phyloP scores from a whole-genome alignment of 768 basidiomycete genomes.

The Porpolomopsis calyptriformis region DNA sequence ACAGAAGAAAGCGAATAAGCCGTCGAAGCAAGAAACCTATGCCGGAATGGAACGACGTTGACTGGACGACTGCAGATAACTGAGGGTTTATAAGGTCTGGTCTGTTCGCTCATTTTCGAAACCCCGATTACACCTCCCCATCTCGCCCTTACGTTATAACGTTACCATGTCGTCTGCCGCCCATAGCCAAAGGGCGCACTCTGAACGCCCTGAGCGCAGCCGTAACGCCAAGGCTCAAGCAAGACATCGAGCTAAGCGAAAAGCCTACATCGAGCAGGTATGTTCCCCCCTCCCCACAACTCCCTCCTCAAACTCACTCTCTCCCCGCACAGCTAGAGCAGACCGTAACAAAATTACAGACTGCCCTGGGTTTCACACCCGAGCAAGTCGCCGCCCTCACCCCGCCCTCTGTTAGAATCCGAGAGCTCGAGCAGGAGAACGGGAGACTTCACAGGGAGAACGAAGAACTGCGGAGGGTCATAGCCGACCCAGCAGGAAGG shows the following conservation, averaged over 20 bases:
- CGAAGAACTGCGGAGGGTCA: slow-evolving; percentile 60
- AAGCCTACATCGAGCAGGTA: slow-evolving; percentile 88
- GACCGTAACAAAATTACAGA: slow-evolving; percentile 77
- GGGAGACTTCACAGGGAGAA: slow-evolving; percentile 58
- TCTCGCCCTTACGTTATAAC: slow-evolving; percentile 42
- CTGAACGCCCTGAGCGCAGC: slow-evolving; percentile 71
- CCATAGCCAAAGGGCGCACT: slow-evolving; percentile 36
- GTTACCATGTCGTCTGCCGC: slow-evolving; percentile 48
- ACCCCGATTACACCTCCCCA: slow-evolving; percentile 32
- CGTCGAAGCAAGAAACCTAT: slow-evolving; percentile 17
- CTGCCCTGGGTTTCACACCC: slow-evolving; percentile 57
- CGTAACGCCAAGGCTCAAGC: slow-evolving; percentile 86
- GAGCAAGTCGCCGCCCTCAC: slow-evolving; percentile 69
- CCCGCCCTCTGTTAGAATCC: slow-evolving; percentile 62
- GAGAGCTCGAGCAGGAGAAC: slow-evolving; percentile 78
- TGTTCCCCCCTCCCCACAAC: slow-evolving; percentile 11
- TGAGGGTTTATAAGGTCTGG: slow-evolving; percentile 8
- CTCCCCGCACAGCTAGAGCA: slow-evolving; percentile 53
- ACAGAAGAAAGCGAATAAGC: slow-evolving; percentile 40
- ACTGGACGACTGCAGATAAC: background rate
- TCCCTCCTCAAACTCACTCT: background rate
- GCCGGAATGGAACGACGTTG: slow-evolving; percentile 3
- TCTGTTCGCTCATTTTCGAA: slow-evolving; percentile 5
- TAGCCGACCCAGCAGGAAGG: slow-evolving; percentile 36
- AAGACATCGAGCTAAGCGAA: slow-evolving; percentile 82